These are phyloP conservation scores for Pezizomycotina sp. DNA, from an alignment of 2,329 filamentous ascomycete genomes.

Conservation along the genomic window DNA sequence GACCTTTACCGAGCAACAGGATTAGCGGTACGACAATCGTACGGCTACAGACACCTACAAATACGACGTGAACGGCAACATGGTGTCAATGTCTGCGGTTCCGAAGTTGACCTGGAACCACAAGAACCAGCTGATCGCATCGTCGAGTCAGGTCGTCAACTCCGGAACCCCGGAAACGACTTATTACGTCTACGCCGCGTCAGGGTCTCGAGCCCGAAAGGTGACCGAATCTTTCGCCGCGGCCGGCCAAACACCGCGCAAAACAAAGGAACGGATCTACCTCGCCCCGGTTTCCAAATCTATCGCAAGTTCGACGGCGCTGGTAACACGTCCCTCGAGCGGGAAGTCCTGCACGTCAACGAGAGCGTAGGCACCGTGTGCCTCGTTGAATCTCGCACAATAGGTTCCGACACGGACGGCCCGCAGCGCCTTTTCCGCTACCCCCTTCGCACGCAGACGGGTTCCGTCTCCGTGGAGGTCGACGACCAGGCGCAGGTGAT, in stretches of 20 bases:
- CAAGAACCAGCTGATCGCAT: conserved; percentile 11
- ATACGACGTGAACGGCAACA: conserved; percentile 14
- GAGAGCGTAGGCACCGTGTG: too few relatives aligned
- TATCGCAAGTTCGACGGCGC: background rate
- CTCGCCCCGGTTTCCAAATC: conserved; percentile 2
- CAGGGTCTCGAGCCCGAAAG: conserved; percentile 19
- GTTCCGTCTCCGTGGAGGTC: conserved; percentile 11
- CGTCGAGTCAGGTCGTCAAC: conserved; percentile 6
- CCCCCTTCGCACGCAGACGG: background rate
- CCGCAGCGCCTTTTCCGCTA: background rate
- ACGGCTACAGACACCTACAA: conserved; percentile 5
- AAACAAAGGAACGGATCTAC: conserved; percentile 1
- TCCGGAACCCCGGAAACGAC: conserved; percentile 14
- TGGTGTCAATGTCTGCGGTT: conserved; percentile 14
- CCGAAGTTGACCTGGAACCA: conserved; percentile 16
- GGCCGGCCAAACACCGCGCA: background rate
- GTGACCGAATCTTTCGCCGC: conserved; percentile 18
- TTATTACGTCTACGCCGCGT: conserved; percentile 17
- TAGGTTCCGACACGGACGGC: too few relatives aligned
- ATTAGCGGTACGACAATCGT: too few relatives aligned
- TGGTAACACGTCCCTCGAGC: too few relatives aligned
- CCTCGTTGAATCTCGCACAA: too few relatives aligned
- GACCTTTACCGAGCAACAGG: too few relatives aligned
- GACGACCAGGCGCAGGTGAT: conserved; percentile 24
- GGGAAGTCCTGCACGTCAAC: too few relatives aligned